phyloP scores from a whole-genome alignment of 2,329 filamentous ascomycete species.

The Malbranchea zuffiana region DNA sequence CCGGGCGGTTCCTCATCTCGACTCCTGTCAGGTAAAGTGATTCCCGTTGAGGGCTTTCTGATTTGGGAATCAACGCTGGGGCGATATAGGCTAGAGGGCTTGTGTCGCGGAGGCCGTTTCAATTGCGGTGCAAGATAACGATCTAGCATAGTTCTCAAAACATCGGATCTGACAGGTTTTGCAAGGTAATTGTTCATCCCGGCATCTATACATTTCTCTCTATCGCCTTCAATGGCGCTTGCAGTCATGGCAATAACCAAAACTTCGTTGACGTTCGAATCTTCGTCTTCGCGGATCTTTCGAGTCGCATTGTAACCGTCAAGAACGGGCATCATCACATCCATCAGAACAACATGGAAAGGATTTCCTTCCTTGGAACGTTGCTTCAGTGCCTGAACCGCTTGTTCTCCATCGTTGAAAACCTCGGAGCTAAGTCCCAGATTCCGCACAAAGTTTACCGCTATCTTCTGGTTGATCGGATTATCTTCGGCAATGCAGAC shows the following conservation, averaged over 20 bases:
- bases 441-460: slow-evolving; percentile 77
- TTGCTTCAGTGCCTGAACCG: slow-evolving; percentile 70
- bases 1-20: no score
- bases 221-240: slow-evolving; percentile 83
- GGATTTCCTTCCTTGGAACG: slow-evolving; percentile 61
- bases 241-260: slow-evolving; percentile 98
- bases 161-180: slow-evolving; percentile 83
- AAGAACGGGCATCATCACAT: slow-evolving; percentile 89
- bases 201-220: slow-evolving; percentile 87
- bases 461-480: slow-evolving; percentile 86
- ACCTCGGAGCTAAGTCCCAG: slow-evolving; percentile 80
- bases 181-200: slow-evolving; percentile 98
- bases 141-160: slow-evolving; percentile 73
- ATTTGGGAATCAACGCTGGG: slow-evolving; percentile 1
- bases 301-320: slow-evolving; percentile 89
- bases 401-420: slow-evolving; percentile 80
- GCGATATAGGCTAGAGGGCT: neutral
- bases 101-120: slow-evolving; percentile 17
- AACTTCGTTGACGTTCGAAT: slow-evolving; percentile 66
- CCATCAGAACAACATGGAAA: slow-evolving; percentile 89
- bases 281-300: slow-evolving; percentile 63
- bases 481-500: slow-evolving; percentile 96
- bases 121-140: slow-evolving; percentile 47
- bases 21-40: no score
- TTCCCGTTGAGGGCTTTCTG: no score